phyloP scores from a whole-genome alignment of 2,329 filamentous ascomycete species.

The Colletotrichum tamarilloi region DNA sequence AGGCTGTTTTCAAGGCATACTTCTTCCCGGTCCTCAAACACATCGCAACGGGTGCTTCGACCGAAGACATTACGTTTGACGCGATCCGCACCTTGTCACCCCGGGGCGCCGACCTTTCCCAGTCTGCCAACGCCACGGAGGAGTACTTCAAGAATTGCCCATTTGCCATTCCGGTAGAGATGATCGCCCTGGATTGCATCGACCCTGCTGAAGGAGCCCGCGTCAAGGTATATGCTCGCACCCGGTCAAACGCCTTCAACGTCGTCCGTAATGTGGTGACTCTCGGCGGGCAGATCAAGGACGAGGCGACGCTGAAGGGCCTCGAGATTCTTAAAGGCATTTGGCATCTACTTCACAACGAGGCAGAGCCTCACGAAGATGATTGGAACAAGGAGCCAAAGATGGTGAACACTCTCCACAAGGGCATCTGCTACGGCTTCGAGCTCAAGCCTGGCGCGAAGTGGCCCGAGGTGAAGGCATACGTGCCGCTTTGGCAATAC shows the following conservation, averaged over 20 bases:
- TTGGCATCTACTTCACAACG: slow-evolving; percentile 42
- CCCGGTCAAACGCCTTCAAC: slow-evolving; percentile 40
- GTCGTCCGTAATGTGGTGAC: slow-evolving; percentile 41
- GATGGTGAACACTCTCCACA: slow-evolving; percentile 29
- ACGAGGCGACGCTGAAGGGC: slow-evolving; percentile 38
- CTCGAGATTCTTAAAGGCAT: slow-evolving; percentile 38
- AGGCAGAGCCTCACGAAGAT: slow-evolving; percentile 33
- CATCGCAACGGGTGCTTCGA: slow-evolving; percentile 37
- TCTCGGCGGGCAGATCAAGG: slow-evolving; percentile 38
- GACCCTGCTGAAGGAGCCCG: slow-evolving; percentile 40
- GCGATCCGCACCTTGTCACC: slow-evolving; percentile 39
- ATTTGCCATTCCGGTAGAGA: slow-evolving; percentile 39
- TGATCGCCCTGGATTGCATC: slow-evolving; percentile 43
- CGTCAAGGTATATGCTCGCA: slow-evolving; percentile 42
- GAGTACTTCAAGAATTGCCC: slow-evolving; percentile 36
- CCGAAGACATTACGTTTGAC: slow-evolving; percentile 38
- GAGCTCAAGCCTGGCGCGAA: slow-evolving; percentile 40
- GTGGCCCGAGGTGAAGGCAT: slow-evolving; percentile 41
- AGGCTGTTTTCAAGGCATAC: slow-evolving; percentile 40
- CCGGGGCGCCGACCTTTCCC: slow-evolving; percentile 33
- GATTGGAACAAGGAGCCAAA: slow-evolving; percentile 32
- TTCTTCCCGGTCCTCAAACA: slow-evolving; percentile 42
- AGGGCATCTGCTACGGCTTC: slow-evolving; percentile 42
- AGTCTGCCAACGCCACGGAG: slow-evolving; percentile 38
- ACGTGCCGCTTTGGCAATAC: slow-evolving; percentile 42